Evolutionary conservation across 345 rosid genomes (phyloP), one percentile per base, ranked within the genome.

Genomic region (Eucalyptus globulus): DNA sequence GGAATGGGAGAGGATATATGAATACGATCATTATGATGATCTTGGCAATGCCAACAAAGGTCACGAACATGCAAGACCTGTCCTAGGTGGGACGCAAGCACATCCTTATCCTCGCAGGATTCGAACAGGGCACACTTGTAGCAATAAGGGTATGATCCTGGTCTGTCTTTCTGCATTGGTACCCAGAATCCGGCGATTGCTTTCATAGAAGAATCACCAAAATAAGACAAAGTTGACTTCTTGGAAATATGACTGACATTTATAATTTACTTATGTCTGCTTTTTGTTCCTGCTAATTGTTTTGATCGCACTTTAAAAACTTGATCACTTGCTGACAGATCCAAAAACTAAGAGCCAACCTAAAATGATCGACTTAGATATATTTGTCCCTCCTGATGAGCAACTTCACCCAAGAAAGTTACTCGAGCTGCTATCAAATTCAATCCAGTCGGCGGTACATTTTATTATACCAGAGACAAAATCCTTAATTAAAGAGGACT

Each of bases 381-480:
- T 89, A 76, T 91, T 92, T 89, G 95, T 95, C 80, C 97, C 97
- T 13, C 94, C 96, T 21, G 96, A 94, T 47, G 97, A 96, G 91
- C 90, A 91, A 88, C 89, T 93, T 40, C 94, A 94, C 90, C 93
- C 95, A 65, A 91, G 89, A 89, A 94, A 93, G 86, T 89, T 94
- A 53, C 92, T 94, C 6, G 95, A 93, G 90, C 89, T 96, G 53
- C 90, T 89, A 27, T 88, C 91, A 60, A 92, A 92, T 88, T 86
- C 94, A 54, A 90, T 93, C 86, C 93, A 56, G 76, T 93, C 96
- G 44, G 49, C 88, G 1, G 91, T 89, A 27, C 92, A 93, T 87
- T 94, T 93, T 90, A 88, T 93, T 54, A 69, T 90, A 45, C 92
- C 93, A 5, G 94, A 93, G 91, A 92, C 92, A 88, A 91, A 90